These are phyloP conservation scores for Eragrostis tef DNA, from an alignment of 202 grass and related monocot species.

Conservation along the genomic window DNA sequence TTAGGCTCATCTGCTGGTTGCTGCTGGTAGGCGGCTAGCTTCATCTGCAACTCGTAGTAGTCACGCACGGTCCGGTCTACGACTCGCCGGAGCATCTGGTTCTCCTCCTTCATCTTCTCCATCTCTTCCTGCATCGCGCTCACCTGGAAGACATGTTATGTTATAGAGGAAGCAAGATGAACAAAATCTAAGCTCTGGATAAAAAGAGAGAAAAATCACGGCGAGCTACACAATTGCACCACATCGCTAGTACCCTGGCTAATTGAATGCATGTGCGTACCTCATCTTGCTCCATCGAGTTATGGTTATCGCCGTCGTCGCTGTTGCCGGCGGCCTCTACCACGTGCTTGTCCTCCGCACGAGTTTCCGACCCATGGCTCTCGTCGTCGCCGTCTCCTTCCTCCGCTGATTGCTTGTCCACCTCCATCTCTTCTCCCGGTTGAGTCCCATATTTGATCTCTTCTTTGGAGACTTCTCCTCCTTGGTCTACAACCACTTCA, in stretches of 20 bases:
- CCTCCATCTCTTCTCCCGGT: constrained; percentile 41
- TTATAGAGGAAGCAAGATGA: constrained; percentile 1
- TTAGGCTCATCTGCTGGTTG: constrained; percentile 58
- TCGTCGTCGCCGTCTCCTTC: background rate
- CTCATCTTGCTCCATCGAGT: constrained; percentile 51
- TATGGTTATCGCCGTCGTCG: constrained; percentile 1
- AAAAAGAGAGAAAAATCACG: background rate
- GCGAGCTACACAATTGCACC: constrained; percentile 18
- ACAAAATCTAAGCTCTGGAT: background rate
- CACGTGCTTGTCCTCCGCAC: constrained; percentile 44
- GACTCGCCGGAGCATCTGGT: constrained; percentile 59
- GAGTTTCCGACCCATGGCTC: constrained; percentile 29
- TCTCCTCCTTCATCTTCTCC: constrained; percentile 88
- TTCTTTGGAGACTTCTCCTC: constrained; percentile 44
- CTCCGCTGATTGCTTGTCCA: constrained; percentile 45
- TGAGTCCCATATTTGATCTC: constrained; percentile 56
- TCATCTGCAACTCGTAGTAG: constrained; percentile 74
- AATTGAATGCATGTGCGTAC: constrained; percentile 1
- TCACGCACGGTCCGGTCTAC: constrained; percentile 71
- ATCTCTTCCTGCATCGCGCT: constrained; percentile 72
- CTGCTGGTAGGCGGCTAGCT: constrained; percentile 67
- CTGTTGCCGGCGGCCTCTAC: constrained; percentile 17
- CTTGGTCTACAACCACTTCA: constrained; percentile 61
- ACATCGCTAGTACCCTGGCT: background rate
- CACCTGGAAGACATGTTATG: constrained; percentile 46